phyloP scores from a whole-genome alignment of 257 asterid genomes.

The Salvia splendens region DNA sequence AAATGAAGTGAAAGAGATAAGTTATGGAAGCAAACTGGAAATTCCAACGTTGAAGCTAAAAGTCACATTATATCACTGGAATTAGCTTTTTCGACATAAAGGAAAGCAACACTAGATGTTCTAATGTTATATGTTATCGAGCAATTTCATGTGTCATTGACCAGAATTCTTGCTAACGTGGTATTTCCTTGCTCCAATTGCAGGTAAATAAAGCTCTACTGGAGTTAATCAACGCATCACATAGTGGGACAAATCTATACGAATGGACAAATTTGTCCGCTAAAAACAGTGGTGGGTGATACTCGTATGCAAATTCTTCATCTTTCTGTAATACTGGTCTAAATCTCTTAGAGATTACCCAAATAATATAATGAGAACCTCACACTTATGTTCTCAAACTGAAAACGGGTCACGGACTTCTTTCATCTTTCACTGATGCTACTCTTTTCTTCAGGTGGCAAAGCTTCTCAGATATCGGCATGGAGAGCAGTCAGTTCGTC shows the following conservation, averaged over 20 bases:
- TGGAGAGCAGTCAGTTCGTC: slow-evolving; percentile 49
- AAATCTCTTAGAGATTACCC: slow-evolving; percentile 18
- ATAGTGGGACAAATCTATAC: slow-evolving; percentile 39
- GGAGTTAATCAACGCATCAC: slow-evolving; percentile 74
- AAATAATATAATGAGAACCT: slow-evolving; percentile 11
- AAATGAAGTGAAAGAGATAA: slow-evolving; percentile 2
- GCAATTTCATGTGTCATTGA: background rate
- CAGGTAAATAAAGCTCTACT: slow-evolving; percentile 87
- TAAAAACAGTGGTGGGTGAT: slow-evolving; percentile 66
- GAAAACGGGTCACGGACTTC: slow-evolving; percentile 9
- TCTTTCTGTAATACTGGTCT: slow-evolving; percentile 26
- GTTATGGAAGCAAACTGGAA: background rate
- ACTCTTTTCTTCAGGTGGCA: slow-evolving; percentile 48
- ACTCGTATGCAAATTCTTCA: slow-evolving; percentile 23
- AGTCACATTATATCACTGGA: slow-evolving; percentile 5
- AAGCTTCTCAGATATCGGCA: slow-evolving; percentile 40
- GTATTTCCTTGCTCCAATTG: slow-evolving; percentile 21
- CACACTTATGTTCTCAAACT: background rate
- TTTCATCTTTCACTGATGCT: background rate
- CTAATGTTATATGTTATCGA: background rate
- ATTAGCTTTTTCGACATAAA: background rate
- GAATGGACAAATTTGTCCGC: slow-evolving; percentile 87
- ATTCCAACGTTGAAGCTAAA: background rate
- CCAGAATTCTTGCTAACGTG: slow-evolving; percentile 6
- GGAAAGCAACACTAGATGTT: slow-evolving; percentile 10